Conservation (phyloP, 495 filamentous ascomycete species). For the Filosporella fistucella region DNA sequence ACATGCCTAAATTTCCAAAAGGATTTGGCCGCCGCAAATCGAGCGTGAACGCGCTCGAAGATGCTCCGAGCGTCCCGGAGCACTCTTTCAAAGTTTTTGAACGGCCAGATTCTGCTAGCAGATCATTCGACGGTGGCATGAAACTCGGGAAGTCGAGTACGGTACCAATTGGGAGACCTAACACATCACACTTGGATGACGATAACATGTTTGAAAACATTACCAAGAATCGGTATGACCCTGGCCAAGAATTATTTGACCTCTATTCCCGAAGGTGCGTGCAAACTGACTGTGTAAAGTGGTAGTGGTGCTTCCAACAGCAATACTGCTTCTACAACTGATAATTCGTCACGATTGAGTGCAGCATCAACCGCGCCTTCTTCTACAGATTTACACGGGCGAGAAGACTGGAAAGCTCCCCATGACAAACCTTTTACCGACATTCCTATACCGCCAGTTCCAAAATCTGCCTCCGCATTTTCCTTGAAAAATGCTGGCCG, state of each 20-base stretch:
- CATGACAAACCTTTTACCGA: slow-evolving; percentile 48
- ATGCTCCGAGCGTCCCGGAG: slow-evolving; percentile 38
- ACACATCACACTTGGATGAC: slow-evolving; percentile 32
- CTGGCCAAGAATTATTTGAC: slow-evolving; percentile 6
- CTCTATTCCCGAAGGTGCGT: slow-evolving; percentile 29
- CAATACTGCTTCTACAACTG: slow-evolving; percentile 54
- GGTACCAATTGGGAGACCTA: slow-evolving; percentile 27
- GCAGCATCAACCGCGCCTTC: slow-evolving; percentile 71
- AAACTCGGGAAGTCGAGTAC: slow-evolving; percentile 36
- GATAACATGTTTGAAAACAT: slow-evolving; percentile 55
- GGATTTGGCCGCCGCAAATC: slow-evolving; percentile 62
- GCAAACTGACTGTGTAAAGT: slow-evolving; percentile 38
- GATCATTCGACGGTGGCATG: slow-evolving; percentile 44
- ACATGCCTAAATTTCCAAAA: slow-evolving; percentile 67
- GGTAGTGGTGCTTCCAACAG: slow-evolving; percentile 63
- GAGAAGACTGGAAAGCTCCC: slow-evolving; percentile 49
- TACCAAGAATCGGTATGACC: slow-evolving; percentile 48
- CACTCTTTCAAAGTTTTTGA: slow-evolving; percentile 56
- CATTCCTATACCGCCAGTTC: slow-evolving; percentile 52
- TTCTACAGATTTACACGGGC: slow-evolving; percentile 55
- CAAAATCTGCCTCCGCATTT: slow-evolving; percentile 42
- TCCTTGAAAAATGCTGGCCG: slow-evolving; percentile 65
- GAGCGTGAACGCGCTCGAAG: slow-evolving; percentile 58
- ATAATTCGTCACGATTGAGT: slow-evolving; percentile 67
- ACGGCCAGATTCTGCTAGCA: slow-evolving; percentile 38